Evolutionary conservation across 2,329 filamentous ascomycete species (phyloP), one percentile per base, ranked within the genome.

Genomic region (Aspergillus cejpii): DNA sequence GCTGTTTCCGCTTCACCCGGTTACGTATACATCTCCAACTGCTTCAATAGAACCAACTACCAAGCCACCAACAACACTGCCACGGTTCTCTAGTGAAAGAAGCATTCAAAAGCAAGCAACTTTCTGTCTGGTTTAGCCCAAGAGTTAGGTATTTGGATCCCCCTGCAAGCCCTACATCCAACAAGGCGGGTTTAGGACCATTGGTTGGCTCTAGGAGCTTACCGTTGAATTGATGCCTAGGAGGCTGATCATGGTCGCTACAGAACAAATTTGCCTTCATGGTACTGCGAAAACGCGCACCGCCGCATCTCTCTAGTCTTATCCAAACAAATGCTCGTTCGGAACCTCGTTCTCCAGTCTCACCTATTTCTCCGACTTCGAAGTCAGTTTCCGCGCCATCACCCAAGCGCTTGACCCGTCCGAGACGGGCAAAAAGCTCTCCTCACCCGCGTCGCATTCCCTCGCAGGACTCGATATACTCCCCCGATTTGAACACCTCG

Each of bases 211-310:
- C 38, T 39, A 31, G 33, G 42, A 43, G 45, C 28, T 45, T 48
- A 44, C 47, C 43, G 41, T 45, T 49, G 28, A 41, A 41, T 44
- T 31, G 24, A 37, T 45, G 44, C 48, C 43, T 45, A 42, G 34
- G 31, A 34, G 17, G 41, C 27, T 39, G 44, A 39, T 41, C 37
- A 41, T 27, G 41, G 33, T 27, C 27, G 40, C 37, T 33, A 41
- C 37, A 39, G 31, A 36, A 40, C 28, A 17, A 40, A 49, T 49
- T 44, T 51, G 51, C 51, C 57, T 61, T 63, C 53, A 68, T 67
- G 65, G 65, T 66, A 52, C 56, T 67, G 54, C 63, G 64, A 49
- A 67, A 67, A 55, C 57, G 55, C 53, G 62, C 62, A 50, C 64
- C 65, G 43, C 63, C 64, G 36, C 62, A 60, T 46, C 59, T 67